Evolutionary conservation across 768 basidiomycete species (phyloP).

Genomic region (Sarcodon aspratus): DNA sequence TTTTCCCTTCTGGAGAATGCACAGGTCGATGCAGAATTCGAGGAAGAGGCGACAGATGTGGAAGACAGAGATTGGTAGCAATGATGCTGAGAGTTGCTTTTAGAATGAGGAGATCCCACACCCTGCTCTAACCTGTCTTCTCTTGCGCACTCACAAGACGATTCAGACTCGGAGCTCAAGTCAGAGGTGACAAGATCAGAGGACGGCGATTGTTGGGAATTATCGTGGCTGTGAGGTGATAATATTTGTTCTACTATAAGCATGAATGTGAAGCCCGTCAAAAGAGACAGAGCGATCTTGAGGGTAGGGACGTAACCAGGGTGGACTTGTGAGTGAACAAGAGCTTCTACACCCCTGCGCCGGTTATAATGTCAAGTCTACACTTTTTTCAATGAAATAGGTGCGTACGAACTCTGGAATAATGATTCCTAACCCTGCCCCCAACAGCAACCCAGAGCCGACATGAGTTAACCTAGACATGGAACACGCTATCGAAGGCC

Average conservation of each 20-base stretch:
- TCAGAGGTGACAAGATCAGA: slow-evolving; percentile 24
- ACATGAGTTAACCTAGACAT: slow-evolving; percentile 39
- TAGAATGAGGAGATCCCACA: slow-evolving; percentile 6
- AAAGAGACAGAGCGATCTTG: slow-evolving; percentile 51
- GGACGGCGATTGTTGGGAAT: slow-evolving; percentile 11
- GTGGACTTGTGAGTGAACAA: slow-evolving; percentile 8
- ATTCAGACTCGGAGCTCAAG: slow-evolving; percentile 46
- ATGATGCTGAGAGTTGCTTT: too few relatives aligned
- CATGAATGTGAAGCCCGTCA: slow-evolving; percentile 53
- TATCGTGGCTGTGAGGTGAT: slow-evolving; percentile 26
- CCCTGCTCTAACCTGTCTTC: slow-evolving; percentile 45
- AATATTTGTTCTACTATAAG: slow-evolving; percentile 57
- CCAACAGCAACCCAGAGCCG: slow-evolving; percentile 79
- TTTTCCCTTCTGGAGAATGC: background rate
- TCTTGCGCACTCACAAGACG: too few relatives aligned
- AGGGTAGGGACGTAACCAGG: slow-evolving; percentile 26
- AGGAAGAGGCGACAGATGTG: background rate
- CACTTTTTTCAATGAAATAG: background rate
- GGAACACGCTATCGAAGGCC: slow-evolving; percentile 23
- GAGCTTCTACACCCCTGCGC: slow-evolving; percentile 60
- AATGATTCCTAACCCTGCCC: slow-evolving; percentile 84
- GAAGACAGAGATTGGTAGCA: too few relatives aligned
- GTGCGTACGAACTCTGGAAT: slow-evolving; percentile 73
- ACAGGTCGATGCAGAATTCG: slow-evolving; percentile 2
- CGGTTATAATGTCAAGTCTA: slow-evolving; percentile 1